Percentiles rank a stretch among this genome's conserved stretches.
phyloP scores from a whole-genome alignment of 768 basidiomycete species.

The Kwoniella newhampshirensis region DNA sequence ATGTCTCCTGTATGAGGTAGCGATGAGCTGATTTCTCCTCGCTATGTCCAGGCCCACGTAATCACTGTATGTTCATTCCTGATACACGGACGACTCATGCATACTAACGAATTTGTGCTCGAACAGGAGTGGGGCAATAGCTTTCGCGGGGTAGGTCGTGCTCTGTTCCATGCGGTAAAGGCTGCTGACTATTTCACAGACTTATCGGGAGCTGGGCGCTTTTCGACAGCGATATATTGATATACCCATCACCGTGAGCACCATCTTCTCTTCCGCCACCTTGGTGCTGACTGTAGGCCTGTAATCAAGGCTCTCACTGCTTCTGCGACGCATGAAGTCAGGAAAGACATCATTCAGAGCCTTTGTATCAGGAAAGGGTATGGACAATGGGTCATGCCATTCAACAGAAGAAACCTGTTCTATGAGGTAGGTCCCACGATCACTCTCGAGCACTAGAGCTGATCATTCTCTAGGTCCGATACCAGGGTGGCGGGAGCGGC shows the following conservation, averaged over 20 bases:
- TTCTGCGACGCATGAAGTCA: conserved; percentile 51
- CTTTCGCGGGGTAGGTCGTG: conserved; percentile 38
- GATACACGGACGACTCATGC: background rate
- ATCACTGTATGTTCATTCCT: conserved; percentile 44
- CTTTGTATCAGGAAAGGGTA: conserved; percentile 43
- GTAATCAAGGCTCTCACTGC: conserved; percentile 51
- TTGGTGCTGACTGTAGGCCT: background rate
- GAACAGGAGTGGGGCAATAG: conserved; percentile 50
- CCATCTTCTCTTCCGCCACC: background rate
- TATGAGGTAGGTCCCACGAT: conserved; percentile 49
- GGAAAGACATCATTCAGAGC: conserved; percentile 47
- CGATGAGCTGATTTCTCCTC: no score
- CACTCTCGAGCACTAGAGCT: background rate
- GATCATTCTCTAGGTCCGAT: conserved; percentile 26
- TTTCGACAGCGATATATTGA: conserved; percentile 47
- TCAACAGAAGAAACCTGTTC: conserved; percentile 53
- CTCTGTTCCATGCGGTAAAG: background rate
- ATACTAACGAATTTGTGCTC: background rate
- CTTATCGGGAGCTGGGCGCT: conserved; percentile 49
- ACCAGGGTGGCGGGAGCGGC: conserved; percentile 23
- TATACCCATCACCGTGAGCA: conserved; percentile 50
- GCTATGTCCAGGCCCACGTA: conserved; percentile 54
- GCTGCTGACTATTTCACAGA: conserved; percentile 13
- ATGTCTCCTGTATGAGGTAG: background rate
- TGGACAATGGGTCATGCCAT: conserved; percentile 52